A percentile compares a stretch with the other conserved stretches of the same genome.
Conservation (phyloP, 2,329 filamentous ascomycete genomes). For the Dothiorella sarmentorum region DNA sequence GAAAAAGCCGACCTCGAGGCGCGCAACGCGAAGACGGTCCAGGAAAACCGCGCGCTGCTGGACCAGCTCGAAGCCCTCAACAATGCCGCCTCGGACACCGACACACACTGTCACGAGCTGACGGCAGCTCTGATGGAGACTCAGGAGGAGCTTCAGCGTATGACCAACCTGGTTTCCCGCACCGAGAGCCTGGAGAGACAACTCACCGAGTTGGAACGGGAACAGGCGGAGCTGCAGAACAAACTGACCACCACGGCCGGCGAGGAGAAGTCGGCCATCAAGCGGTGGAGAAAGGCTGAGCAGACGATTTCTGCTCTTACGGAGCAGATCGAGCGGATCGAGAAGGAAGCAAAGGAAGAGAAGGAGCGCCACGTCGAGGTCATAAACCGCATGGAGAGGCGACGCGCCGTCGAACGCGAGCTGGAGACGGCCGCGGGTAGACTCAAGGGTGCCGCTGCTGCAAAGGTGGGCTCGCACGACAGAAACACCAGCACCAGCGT, state of each 20-base stretch:
- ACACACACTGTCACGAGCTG: constrained; percentile 72
- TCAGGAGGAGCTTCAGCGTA: constrained; percentile 69
- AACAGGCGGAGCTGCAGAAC: constrained; percentile 70
- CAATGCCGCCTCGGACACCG: constrained; percentile 71
- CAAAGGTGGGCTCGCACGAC: constrained; percentile 59
- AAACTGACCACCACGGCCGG: constrained; percentile 65
- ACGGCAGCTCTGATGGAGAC: constrained; percentile 74
- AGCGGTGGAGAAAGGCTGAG: constrained; percentile 84
- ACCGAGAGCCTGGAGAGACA: constrained; percentile 79
- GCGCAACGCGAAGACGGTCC: constrained; percentile 71
- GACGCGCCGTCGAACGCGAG: constrained; percentile 77
- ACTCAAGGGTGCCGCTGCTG: constrained; percentile 75
- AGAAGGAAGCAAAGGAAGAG: constrained; percentile 77
- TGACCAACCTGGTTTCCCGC: constrained; percentile 70
- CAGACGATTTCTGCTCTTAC: constrained; percentile 73
- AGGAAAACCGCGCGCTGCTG: constrained; percentile 77
- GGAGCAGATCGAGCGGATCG: constrained; percentile 84
- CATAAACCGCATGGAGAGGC: constrained; percentile 76
- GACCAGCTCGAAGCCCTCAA: constrained; percentile 85
- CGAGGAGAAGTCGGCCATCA: constrained; percentile 73
- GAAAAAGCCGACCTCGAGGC: constrained; percentile 68
- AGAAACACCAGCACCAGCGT: constrained; percentile 64
- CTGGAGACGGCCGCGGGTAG: constrained; percentile 74
- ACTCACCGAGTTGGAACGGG: constrained; percentile 72
- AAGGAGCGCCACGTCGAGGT: constrained; percentile 77